phyloP scores from a whole-genome alignment of 2,329 filamentous ascomycete species.

The Fusarium citri region DNA sequence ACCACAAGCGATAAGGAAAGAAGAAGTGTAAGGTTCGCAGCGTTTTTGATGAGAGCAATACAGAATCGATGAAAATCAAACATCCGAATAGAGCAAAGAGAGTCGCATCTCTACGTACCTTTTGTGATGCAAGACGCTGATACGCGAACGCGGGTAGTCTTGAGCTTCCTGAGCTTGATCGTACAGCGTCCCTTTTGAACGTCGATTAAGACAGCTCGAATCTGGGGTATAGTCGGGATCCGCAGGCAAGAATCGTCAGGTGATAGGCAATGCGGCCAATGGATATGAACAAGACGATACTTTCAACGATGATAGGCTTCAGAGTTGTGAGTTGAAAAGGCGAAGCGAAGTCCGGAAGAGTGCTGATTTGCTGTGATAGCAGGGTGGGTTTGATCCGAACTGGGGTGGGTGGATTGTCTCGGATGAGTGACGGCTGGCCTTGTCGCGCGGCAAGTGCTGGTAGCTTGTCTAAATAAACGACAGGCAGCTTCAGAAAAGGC shows the following conservation, averaged over 20 bases:
- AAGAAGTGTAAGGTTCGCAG: not conserved
- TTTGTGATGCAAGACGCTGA: constrained; percentile 39
- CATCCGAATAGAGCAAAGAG: not conserved
- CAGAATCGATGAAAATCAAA: not conserved
- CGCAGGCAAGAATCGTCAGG: constrained; percentile 60
- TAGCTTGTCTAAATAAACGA: constrained; percentile 26
- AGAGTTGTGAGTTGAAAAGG: constrained; percentile 54
- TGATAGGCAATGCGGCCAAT: constrained; percentile 64
- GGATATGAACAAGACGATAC: constrained; percentile 54
- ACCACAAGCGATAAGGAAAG: not conserved
- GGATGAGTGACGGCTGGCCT: constrained; percentile 43
- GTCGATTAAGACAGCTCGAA: constrained; percentile 42
- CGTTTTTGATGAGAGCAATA: not conserved
- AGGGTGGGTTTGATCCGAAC: constrained; percentile 45
- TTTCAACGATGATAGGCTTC: constrained; percentile 65
- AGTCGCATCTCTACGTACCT: constrained; percentile 42
- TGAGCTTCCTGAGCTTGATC: constrained; percentile 36
- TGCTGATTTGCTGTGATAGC: constrained; percentile 63
- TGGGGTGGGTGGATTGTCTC: constrained; percentile 47
- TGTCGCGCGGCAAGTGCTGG: constrained; percentile 40
- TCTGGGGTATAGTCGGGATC: constrained; percentile 48
- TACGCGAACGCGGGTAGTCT: constrained; percentile 37
- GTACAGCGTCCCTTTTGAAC: constrained; percentile 32
- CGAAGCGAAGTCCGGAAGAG: constrained; percentile 53
- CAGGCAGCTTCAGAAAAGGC: constrained; percentile 7